phyloP scores from a whole-genome alignment of 495 filamentous ascomycete species.

The Gamarada debralockiae region DNA sequence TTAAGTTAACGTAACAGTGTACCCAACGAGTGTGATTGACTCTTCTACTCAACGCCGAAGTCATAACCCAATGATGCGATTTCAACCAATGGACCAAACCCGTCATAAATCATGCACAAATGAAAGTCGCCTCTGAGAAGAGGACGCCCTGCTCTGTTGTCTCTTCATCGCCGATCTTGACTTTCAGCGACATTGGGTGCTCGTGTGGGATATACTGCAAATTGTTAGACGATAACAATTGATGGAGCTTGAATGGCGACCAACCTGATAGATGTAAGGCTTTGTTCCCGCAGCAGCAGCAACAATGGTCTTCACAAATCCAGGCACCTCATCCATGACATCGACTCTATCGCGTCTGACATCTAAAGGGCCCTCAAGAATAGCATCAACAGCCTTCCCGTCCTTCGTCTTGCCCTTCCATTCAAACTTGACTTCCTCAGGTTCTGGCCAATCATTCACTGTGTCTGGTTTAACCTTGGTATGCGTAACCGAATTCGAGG shows the following conservation, averaged over 20 bases:
- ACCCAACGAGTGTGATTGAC: slow-evolving; percentile 27
- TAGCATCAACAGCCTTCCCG: slow-evolving; percentile 63
- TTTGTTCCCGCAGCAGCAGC: slow-evolving; percentile 82
- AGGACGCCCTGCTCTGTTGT: slow-evolving; percentile 69
- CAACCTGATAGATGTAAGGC: slow-evolving; percentile 96
- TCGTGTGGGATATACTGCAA: slow-evolving; percentile 59
- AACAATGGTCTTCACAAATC: slow-evolving; percentile 91
- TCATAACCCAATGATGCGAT: slow-evolving; percentile 15
- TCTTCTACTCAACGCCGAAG: slow-evolving; percentile 21
- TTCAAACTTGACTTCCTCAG: slow-evolving; percentile 64
- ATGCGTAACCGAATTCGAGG: slow-evolving; percentile 59
- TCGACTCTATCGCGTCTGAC: slow-evolving; percentile 79
- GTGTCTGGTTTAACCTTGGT: slow-evolving; percentile 62
- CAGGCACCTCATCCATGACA: slow-evolving; percentile 93
- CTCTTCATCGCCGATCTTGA: slow-evolving; percentile 78
- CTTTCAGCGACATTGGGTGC: slow-evolving; percentile 59
- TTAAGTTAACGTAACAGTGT: background rate
- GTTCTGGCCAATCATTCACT: slow-evolving; percentile 87
- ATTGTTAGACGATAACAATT: background rate
- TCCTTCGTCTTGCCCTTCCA: slow-evolving; percentile 82
- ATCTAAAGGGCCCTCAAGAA: slow-evolving; percentile 66
- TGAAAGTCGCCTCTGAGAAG: slow-evolving; percentile 90
- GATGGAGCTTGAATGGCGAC: slow-evolving; percentile 15
- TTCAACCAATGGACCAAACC: background rate
- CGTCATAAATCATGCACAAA: slow-evolving; percentile 40